A percentile compares a stretch with the other conserved stretches of the same genome.
Conservation (phyloP, 192 early-diverging fungal species). For the Lunasporangiospora selenospora region DNA sequence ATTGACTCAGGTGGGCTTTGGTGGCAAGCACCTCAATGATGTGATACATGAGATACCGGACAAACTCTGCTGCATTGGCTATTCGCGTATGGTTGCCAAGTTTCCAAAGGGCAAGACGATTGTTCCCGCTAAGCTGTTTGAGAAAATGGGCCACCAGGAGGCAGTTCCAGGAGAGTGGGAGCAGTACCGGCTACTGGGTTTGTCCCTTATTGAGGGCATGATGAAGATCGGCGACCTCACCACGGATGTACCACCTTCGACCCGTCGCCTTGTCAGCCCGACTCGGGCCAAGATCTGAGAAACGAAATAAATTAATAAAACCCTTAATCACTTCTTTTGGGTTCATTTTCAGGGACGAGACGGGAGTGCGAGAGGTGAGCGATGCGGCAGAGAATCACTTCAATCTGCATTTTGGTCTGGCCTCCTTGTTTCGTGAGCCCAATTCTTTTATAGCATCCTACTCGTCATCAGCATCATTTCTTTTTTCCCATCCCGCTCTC, state of each 20-base stretch:
- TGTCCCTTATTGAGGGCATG: constrained; percentile 44
- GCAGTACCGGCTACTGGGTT: constrained; percentile 36
- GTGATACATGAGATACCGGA: constrained; percentile 15
- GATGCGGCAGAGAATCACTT: no score
- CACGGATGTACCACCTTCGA: neutral
- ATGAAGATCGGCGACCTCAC: constrained; percentile 46
- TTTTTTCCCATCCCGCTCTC: neutral
- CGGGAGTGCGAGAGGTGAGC: no score
- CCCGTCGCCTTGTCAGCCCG: constrained; percentile 28
- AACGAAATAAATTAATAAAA: neutral
- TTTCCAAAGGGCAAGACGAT: constrained; percentile 46
- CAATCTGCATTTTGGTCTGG: no score
- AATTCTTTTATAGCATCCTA: neutral
- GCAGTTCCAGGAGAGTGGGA: constrained; percentile 43
- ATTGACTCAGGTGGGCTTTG: neutral
- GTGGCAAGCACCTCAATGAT: constrained; percentile 25
- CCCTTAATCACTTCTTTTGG: neutral
- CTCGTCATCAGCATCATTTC: neutral
- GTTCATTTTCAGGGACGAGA: no score
- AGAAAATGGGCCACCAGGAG: constrained; percentile 35
- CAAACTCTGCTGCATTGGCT: constrained; percentile 41
- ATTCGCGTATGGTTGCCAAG: constrained; percentile 44
- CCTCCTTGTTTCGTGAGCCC: no score
- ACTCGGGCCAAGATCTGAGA: constrained; percentile 33
- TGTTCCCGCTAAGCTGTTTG: constrained; percentile 15